Evolutionary conservation across 768 basidiomycete genomes (phyloP), one percentile per base, ranked within the genome.

Genomic region (Trametes punicea): DNA sequence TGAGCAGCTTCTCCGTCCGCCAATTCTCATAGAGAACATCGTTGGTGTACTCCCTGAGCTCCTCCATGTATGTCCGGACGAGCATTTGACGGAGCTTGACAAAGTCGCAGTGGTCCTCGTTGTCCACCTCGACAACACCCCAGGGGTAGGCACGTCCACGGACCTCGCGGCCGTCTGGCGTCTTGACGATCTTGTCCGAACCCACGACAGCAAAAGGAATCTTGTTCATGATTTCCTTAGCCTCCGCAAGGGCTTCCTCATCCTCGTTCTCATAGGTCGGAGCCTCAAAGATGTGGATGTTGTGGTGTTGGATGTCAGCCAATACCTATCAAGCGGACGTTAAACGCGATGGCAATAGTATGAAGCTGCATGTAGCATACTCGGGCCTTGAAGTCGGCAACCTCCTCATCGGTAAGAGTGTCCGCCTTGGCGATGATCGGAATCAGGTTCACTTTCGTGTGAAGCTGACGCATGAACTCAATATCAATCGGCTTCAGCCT

Each of bases 1-100:
- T 90, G 69, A 92, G 76, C 54, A 99, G 77, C 73, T 98, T 98
- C 71, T 98, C 93, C 58, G 88, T 92, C 75, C 97, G 81, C 87
- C 97, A 99, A 72, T 98, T 92, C 81, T 99, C 97, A 71, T 99
- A 99, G 54, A 99, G 81, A 33, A 89, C 84, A 66, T 92, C 87
- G 69, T 96, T 95, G 64, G 97, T 98, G 72, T 95, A 91, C 75
- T 98, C 97, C 67, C 96, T 80, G 62, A 99, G 80, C 71, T 99
- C 97, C 71, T 99, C 97, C 97, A 99, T 99, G 71, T 98, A 97
- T 9, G 96, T 98, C 54, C 97, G 83, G 64, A 99, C 89, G 33
- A 99, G 88, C 97, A 99, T 98, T 73, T 98, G 97, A 49, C 97
- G 88, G 59, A 99, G 88, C 75, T 98, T 98, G 73, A 98, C 96